phyloP scores from a whole-genome alignment of 2,329 filamentous ascomycete genomes.

The Coniochaeta prunicola region DNA sequence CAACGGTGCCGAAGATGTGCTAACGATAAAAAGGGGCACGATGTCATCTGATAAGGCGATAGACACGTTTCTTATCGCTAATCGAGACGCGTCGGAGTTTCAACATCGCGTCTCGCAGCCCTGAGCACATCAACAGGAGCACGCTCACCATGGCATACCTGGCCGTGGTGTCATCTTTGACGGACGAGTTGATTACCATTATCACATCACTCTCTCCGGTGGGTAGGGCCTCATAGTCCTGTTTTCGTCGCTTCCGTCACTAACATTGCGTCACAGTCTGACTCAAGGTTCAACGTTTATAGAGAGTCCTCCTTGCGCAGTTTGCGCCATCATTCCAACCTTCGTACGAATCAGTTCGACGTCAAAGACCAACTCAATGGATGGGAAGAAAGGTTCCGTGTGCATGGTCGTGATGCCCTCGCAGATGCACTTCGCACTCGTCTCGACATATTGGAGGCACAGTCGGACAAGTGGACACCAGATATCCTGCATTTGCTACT shows the following conservation, averaged over 20 bases:
- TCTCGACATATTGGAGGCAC: constrained; percentile 13
- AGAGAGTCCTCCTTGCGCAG: constrained; percentile 43
- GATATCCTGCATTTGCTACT: constrained; percentile 75
- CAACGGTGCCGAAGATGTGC: neutral
- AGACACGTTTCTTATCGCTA: neutral
- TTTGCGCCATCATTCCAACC: constrained; percentile 48
- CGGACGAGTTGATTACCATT: constrained; percentile 58
- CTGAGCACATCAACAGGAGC: neutral
- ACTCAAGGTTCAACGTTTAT: constrained; percentile 30
- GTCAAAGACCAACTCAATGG: constrained; percentile 59
- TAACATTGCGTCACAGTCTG: constrained; percentile 13
- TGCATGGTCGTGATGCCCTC: constrained; percentile 72
- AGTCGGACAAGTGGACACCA: constrained; percentile 60
- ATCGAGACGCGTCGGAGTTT: neutral
- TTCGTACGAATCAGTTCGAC: constrained; percentile 70
- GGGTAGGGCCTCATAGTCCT: neutral
- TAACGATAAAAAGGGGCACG: neutral
- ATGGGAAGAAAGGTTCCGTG: constrained; percentile 77
- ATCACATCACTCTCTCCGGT: neutral
- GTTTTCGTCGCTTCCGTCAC: neutral
- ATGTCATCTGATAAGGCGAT: constrained; percentile 1
- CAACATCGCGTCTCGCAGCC: neutral
- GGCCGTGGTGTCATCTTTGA: constrained; percentile 54
- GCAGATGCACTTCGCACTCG: constrained; percentile 58
- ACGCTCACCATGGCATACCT: constrained; percentile 56